Evolutionary conservation across 2,329 filamentous ascomycete genomes (phyloP).

Genomic region (Trichoderma afroharzianum): DNA sequence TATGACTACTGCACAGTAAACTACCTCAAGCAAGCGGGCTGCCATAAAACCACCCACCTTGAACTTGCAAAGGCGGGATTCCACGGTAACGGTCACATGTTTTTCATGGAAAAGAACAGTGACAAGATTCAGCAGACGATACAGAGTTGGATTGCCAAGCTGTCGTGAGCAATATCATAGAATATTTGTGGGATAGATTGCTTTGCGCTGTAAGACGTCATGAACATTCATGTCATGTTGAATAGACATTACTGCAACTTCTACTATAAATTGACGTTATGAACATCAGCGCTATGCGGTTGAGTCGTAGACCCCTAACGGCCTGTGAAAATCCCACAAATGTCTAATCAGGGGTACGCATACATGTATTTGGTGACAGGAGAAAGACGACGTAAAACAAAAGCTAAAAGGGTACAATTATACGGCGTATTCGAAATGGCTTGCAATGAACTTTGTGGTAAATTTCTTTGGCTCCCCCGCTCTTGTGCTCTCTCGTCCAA

Average conservation of each 20-base stretch:
- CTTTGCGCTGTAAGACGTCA: background rate
- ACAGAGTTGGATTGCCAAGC: conserved; percentile 23
- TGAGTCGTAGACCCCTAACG: background rate
- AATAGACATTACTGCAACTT: background rate
- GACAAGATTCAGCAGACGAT: conserved; percentile 32
- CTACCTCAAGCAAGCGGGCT: conserved; percentile 43
- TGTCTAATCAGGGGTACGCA: background rate
- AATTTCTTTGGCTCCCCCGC: conserved; percentile 5
- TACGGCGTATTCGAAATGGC: background rate
- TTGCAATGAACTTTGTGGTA: conserved; percentile 9
- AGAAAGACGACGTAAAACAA: background rate
- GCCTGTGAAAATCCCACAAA: background rate
- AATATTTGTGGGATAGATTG: background rate
- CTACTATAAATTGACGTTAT: background rate
- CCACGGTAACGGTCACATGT: conserved; percentile 45
- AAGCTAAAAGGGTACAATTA: background rate
- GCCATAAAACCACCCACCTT: conserved; percentile 32
- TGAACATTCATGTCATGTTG: background rate
- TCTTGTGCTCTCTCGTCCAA: background rate
- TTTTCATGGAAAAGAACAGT: conserved; percentile 48
- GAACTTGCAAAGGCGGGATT: conserved; percentile 38
- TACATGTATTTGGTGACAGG: background rate
- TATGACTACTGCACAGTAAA: conserved; percentile 43
- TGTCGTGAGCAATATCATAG: background rate
- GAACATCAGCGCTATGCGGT: background rate